These are phyloP conservation scores for Paecilomyces sp. DNA, from an alignment of 2,329 filamentous ascomycete genomes.

Conservation along the genomic window DNA sequence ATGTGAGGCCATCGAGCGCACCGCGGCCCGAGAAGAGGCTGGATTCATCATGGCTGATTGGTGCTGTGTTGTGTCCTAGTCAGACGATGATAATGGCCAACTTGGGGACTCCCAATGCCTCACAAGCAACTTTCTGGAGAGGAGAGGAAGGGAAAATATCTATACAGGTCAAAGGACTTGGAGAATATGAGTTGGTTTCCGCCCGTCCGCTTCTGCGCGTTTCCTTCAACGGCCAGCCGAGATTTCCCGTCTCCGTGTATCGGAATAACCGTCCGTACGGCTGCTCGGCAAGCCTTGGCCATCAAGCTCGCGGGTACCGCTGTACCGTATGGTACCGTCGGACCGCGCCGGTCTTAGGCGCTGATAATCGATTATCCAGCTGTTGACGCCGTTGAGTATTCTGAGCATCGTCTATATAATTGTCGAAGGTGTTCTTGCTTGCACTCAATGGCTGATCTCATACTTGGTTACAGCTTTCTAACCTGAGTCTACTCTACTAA, in stretches of 20 bases:
- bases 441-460: neutral
- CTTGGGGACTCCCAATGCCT: neutral
- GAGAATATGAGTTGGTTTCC: neutral
- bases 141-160: neutral
- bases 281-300: neutral
- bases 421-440: neutral
- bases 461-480: neutral
- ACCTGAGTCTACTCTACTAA: neutral
- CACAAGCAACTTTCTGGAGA: neutral
- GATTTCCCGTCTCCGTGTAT: neutral
- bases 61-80: neutral
- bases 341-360: neutral
- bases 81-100: neutral
- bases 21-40: slow-evolving; percentile 27
- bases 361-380: neutral
- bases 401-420: too few species aligned
- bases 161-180: neutral
- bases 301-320: too few species aligned
- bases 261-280: neutral
- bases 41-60: slow-evolving; percentile 25
- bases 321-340: neutral
- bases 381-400: too few species aligned
- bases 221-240: neutral
- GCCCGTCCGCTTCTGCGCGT: neutral
- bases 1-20: slow-evolving; percentile 32